Conservation (phyloP, 108 stramenopile species). For the Stephanodiscus minutulus region DNA sequence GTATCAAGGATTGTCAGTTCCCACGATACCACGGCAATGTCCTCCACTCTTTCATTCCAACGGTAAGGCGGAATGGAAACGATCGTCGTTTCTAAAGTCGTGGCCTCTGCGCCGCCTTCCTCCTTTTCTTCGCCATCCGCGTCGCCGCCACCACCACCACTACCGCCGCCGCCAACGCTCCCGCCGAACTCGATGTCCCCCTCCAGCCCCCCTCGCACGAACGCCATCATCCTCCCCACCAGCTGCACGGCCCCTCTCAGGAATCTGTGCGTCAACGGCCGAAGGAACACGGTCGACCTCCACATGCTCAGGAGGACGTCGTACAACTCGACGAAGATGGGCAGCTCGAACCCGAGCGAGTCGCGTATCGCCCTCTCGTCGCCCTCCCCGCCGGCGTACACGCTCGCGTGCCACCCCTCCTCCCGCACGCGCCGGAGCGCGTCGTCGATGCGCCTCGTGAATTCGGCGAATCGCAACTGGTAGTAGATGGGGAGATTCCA, state of each 20-base stretch:
- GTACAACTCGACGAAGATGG: slow-evolving; percentile 81
- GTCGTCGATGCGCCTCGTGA: slow-evolving; percentile 74
- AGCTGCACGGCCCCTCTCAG: slow-evolving; percentile 79
- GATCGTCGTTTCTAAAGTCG: slow-evolving; percentile 26
- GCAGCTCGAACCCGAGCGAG: slow-evolving; percentile 70
- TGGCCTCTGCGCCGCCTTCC: slow-evolving; percentile 16
- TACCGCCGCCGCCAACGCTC: slow-evolving; percentile 22
- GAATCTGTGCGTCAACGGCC: slow-evolving; percentile 79
- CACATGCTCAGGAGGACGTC: slow-evolving; percentile 69
- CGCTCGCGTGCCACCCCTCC: slow-evolving; percentile 80
- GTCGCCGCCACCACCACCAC: background rate
- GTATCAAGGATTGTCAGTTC: slow-evolving; percentile 80
- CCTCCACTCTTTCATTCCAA: slow-evolving; percentile 76
- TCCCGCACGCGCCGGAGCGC: slow-evolving; percentile 61
- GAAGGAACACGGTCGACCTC: slow-evolving; percentile 68
- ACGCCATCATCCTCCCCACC: slow-evolving; percentile 69
- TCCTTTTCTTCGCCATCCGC: slow-evolving; percentile 15
- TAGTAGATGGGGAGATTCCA: slow-evolving; percentile 93
- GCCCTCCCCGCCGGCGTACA: slow-evolving; percentile 63
- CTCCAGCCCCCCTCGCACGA: slow-evolving; percentile 75
- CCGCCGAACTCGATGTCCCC: slow-evolving; percentile 78
- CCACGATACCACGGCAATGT: slow-evolving; percentile 87
- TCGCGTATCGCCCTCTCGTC: slow-evolving; percentile 43
- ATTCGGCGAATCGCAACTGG: slow-evolving; percentile 86
- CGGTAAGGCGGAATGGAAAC: slow-evolving; percentile 52